phyloP scores from a whole-genome alignment of 129 eudicot species.

The Saussurea involucrata region DNA sequence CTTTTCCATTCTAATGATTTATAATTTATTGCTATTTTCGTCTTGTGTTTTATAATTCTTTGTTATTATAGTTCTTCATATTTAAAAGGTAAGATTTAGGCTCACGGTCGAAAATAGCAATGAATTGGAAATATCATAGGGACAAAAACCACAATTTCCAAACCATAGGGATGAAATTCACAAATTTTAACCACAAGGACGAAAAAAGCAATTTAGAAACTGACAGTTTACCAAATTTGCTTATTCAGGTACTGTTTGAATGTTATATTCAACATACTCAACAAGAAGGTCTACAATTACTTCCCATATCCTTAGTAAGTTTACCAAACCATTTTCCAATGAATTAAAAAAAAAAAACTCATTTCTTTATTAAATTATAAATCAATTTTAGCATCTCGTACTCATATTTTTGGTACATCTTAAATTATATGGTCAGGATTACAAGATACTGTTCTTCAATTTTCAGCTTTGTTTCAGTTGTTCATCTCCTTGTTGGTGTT shows the following conservation, averaged over 20 bases:
- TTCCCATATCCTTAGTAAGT: conserved; percentile 76
- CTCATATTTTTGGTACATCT: background rate
- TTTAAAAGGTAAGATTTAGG: too few relatives aligned
- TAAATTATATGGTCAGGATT: background rate
- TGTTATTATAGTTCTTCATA: too few relatives aligned
- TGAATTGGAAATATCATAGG: too few relatives aligned
- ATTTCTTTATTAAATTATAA: background rate
- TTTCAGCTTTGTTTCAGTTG: conserved; percentile 59
- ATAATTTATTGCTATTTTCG: too few relatives aligned
- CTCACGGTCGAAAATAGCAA: too few relatives aligned
- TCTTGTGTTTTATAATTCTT: too few relatives aligned
- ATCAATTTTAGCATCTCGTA: background rate
- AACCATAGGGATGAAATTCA: background rate
- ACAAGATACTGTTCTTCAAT: conserved; percentile 3
- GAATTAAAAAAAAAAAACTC: background rate
- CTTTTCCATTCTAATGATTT: too few relatives aligned
- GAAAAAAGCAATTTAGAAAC: background rate
- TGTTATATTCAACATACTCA: conserved; percentile 63
- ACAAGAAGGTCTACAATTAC: conserved; percentile 63
- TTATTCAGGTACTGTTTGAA: conserved; percentile 51
- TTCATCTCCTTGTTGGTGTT: conserved; percentile 66
- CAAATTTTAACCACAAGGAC: too few relatives aligned
- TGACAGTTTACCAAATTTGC: background rate
- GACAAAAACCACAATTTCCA: too few relatives aligned
- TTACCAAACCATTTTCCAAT: background rate